Base-by-base conservation (phyloP, 371 early-diverging fungal species). In the Mucor racemosus region DNA sequence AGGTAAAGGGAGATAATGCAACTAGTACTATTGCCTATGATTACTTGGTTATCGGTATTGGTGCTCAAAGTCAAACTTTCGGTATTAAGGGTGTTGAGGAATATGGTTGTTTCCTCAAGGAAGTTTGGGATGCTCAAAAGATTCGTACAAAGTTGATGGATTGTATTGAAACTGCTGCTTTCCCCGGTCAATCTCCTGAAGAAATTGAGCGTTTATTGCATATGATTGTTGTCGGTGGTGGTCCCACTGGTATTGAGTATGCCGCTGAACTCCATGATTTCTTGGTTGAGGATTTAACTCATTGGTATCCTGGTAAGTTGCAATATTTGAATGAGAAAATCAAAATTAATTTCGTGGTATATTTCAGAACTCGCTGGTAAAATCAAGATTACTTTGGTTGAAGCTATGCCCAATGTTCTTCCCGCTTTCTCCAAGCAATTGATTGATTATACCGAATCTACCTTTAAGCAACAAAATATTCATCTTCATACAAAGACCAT, bases 161-260 rank as follows among this genome's bases (percentile, higher is more conserved):
- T 73, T 91, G 91, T 68, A 84, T 97, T 65, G 98, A 97, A 75
- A 90, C 93, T 13, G 97, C 97, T 15, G 88, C 92, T 36, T 93
- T 94, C 77, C 91, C 90, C 41, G 89, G 88, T 15, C 91, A 94
- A 74, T 69, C 87, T 4, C 68, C 88, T 9, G 90, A 92, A 31
- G 94, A 96, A 75, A 81, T 89, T 56, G 87, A 94, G 17, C 90
- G 96, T 26, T 73, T 97, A 63, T 79, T 97, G 71, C 92, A 94
- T 74, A 93, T 97, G 92, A 95, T 95, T 0, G 96, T 97, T 17
- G 96, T 96, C 8, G 98, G 98, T 44, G 98, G 97, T 56, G 98
- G 98, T 9, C 98, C 98, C 15, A 96, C 98, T 0, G 98, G 98
- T 66, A 91, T 96, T 31, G 98, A 97, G 76, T 96, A 94, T 71